These are phyloP conservation scores for Hippophae gyantsensis DNA, from an alignment of 306 rosid species.

Conservation along the genomic window DNA sequence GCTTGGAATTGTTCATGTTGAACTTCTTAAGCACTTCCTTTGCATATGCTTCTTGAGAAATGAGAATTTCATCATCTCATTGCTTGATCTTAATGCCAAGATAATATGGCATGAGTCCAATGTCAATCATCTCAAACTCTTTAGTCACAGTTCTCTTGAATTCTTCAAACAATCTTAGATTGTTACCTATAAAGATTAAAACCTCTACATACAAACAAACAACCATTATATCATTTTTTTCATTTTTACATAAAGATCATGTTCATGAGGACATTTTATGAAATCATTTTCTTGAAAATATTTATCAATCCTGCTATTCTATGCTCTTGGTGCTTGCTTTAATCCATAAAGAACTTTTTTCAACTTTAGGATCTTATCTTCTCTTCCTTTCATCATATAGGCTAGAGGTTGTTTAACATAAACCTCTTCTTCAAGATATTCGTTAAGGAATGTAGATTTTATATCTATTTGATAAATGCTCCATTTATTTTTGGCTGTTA, in stretches of 20 bases:
- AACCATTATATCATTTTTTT: neutral
- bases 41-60: neutral
- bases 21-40: neutral
- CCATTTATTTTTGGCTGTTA: too few species aligned
- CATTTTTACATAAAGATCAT: neutral
- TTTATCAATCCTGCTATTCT: too few species aligned
- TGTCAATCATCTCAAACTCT: neutral
- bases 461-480: too few species aligned
- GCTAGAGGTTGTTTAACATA: neutral
- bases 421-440: neutral
- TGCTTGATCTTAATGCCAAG: neutral
- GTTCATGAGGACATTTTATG: neutral
- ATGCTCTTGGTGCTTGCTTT: neutral
- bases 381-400: neutral
- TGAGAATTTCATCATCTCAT: neutral
- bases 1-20: neutral
- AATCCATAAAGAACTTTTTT: neutral
- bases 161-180: too few species aligned
- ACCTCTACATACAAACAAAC: neutral
- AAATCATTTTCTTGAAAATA: too few species aligned
- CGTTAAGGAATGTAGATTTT: neutral
- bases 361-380: neutral
- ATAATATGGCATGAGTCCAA: neutral
- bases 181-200: neutral
- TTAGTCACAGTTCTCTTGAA: too few species aligned